Evolutionary conservation across 75 land plant genomes (phyloP), one percentile per base, ranked within the genome.

Genomic region (Larix kaempferi): DNA sequence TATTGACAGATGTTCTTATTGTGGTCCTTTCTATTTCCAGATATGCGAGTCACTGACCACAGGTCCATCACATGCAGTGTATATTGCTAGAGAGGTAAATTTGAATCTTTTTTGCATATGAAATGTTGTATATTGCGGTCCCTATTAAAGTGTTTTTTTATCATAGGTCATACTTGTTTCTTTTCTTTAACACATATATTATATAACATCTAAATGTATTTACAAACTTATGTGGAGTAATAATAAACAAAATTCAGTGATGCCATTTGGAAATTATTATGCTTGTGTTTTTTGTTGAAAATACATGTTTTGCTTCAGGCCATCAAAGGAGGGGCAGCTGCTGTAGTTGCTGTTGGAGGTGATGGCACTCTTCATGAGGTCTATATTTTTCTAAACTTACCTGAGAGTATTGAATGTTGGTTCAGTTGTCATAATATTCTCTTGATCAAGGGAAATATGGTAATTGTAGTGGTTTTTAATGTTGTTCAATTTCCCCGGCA

Each of bases 301-400:
- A 35, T 56, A 26, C 15, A 56, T 56, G 29, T 16, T 14, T 74
- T 58, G 21, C 57, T 25, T 26, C 80, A 95, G 98, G 98, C 98
- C 56, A 90, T 95, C 52, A 79, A 83, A 71, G 90, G 94, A 78
- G 98, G 98, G 65, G 96, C 88, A 65, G 92, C 89, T 80, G 98
- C 98, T 63, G 96, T 95, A 37, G 82, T 95, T 79, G 92, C 98
- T 35, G 98, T 95, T 77, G 98, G 98, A 66, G 98, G 98, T 52
- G 98, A 95, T 84, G 98, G 98, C 67, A 95, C 98, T 52, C 89
- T 95, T 79, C 91, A 95, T 81, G 96, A 95, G 96, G 98, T 94
- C 52, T 55, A 75, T 67, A 75, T 65, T 44, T 44, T 26, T 75
- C 54, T 10, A 14, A 60, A 59, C 71, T 17, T 33, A 8, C 71